These are phyloP conservation scores for Scutellaria minor DNA, from an alignment of 257 asterid species.

Conservation along the genomic window DNA sequence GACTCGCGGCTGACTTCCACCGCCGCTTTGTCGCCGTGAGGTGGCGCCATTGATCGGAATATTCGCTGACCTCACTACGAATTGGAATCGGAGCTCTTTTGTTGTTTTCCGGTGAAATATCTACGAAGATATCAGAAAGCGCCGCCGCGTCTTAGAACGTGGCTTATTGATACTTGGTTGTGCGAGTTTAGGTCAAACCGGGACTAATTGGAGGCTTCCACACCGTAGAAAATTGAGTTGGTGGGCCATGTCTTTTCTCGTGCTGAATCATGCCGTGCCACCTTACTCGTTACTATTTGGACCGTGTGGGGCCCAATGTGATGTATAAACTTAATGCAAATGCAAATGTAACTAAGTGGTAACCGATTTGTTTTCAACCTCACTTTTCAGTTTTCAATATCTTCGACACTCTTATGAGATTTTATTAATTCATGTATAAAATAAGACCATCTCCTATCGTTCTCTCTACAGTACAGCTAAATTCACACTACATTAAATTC, in stretches of 20 bases:
- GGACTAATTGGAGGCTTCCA: constrained; percentile 25
- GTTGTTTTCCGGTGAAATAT: constrained; percentile 25
- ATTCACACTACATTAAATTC: too few species aligned
- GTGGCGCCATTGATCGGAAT: constrained; percentile 59
- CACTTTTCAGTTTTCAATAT: too few species aligned
- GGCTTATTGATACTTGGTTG: background rate
- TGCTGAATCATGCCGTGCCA: constrained; percentile 22
- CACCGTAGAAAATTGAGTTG: constrained; percentile 11
- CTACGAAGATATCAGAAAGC: background rate
- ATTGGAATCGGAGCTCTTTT: constrained; percentile 7
- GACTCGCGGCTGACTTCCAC: constrained; percentile 48
- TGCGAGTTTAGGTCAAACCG: constrained; percentile 36
- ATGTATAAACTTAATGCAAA: too few species aligned
- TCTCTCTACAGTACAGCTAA: too few species aligned
- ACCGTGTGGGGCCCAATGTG: constrained; percentile 17
- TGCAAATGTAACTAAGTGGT: too few species aligned
- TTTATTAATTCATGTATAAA: too few species aligned
- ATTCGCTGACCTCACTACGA: constrained; percentile 23
- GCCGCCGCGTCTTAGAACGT: constrained; percentile 14
- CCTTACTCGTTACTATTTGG: background rate
- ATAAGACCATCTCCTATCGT: too few species aligned
- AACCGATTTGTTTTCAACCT: too few species aligned
- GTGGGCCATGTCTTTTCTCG: background rate
- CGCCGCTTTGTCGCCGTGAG: constrained; percentile 50
- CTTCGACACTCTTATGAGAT: too few species aligned